These are phyloP conservation scores for Nitzschia palea DNA, from an alignment of 108 stramenopile species.

Conservation along the genomic window DNA sequence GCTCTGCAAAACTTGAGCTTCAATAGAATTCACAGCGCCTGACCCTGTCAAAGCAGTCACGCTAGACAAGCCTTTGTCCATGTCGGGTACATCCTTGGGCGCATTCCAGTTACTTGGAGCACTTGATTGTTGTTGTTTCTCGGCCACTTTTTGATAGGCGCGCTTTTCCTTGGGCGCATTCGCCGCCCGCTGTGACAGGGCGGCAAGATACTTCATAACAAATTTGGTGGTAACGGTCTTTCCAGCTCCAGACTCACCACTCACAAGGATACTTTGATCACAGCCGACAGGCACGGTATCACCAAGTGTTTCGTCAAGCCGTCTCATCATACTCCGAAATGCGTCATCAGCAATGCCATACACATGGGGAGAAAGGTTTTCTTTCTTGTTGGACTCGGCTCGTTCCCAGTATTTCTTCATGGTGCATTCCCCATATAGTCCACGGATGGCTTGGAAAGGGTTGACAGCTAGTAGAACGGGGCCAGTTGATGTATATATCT, in stretches of 20 bases:
- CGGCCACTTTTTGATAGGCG: conserved; percentile 40
- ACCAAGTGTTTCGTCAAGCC: conserved; percentile 37
- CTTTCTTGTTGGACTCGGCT: conserved; percentile 26
- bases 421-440: conserved; percentile 59
- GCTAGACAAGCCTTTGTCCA: conserved; percentile 24
- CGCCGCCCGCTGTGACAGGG: conserved; percentile 68
- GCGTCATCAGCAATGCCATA: conserved; percentile 91
- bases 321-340: conserved; percentile 88
- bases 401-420: conserved; percentile 78
- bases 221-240: conserved; percentile 98
- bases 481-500: conserved; percentile 93
- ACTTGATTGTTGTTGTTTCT: conserved; percentile 8
- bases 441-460: conserved; percentile 80
- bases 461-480: conserved; percentile 94
- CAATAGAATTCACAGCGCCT: conserved; percentile 48
- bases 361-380: conserved; percentile 88
- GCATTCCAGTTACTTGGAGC: conserved; percentile 3
- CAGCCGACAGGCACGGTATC: conserved; percentile 26
- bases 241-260: conserved; percentile 94
- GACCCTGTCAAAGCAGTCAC: conserved; percentile 23
- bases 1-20: conserved; percentile 86
- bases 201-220: conserved; percentile 93
- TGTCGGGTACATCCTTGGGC: not conserved
- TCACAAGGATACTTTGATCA: conserved; percentile 76
- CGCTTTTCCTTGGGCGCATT: conserved; percentile 32